Evolutionary conservation across 148 eudicot species (phyloP), one percentile per base, ranked within the genome.

Genomic region (Mesembryanthemum crystallinum): DNA sequence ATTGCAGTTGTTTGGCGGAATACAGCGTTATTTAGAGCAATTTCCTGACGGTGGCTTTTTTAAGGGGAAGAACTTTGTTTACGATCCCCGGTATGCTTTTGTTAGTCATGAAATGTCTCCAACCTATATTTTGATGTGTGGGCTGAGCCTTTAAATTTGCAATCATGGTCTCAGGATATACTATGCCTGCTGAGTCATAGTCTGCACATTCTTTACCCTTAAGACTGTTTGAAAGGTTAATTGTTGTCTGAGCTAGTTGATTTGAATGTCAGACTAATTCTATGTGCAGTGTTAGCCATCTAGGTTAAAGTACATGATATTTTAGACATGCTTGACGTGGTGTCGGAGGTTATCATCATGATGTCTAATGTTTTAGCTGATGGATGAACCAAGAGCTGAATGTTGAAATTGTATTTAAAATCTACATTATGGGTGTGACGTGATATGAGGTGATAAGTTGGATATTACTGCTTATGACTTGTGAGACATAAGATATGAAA

Each of bases 1-100:
- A 47, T 55, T 87, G 82, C 90, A 93, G 96, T 88, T 94, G 81
- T 94, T 71, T 83, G 98, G 98, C 65, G 97, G 98, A 54, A 89
- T 94, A 64, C 98, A 94, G 82, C 91, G 98, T 37, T 94, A 94
- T 75, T 47, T 94, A 80, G 98, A 94, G 79, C 96, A 94, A 78
- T 92, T 83, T 81, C 96, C 98, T 5, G 98, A 87, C 83, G 97
- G 98, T 73, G 98, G 98, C 42, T 92, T 87, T 81, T 94, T 94
- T 76, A 89, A 83, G 84, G 98, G 98, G 71, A 94, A 92, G 78
- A 94, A 94, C 75, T 94, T 94, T 79, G 98, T 94, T 71, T 94
- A 92, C 87, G 98, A 94, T 78, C 98, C 85, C 73, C 83, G 98
- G 98, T 91, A 89, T 73, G 81, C 17, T 63, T 58, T 68, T 35